Base-by-base conservation (phyloP, 228 moss, liverwort and hornwort genomes). In the Sphagnum fallax region DNA sequence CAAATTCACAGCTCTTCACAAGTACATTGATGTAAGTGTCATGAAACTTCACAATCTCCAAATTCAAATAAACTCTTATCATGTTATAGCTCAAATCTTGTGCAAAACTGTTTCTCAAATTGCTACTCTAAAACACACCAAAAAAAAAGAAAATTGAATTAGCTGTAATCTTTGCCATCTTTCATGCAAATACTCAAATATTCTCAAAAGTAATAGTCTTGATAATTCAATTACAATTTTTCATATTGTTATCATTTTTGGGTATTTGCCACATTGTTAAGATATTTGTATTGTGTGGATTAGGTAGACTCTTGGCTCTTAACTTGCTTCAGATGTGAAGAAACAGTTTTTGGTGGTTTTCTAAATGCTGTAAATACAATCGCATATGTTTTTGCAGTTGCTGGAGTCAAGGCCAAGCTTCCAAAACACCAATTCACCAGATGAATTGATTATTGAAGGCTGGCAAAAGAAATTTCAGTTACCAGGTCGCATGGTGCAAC, bases 401-500 rank as follows among this genome's bases (percentile, higher is more conserved):
- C 62, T 96, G 55, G 88, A 93, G 58, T 71, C 80, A 0, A 79
- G 91, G 8, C 82, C 91, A 0, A 93, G 96, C 71, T 97, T 97
- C 70, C 84, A 90, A 73, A 88, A 83, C 50, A 84, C 91, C 0
- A 91, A 97, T 68, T 83, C 88, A 5, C 81, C 93, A 0, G 93
- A 93, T 12, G 79, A 91, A 0, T 76, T 93, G 93, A 93, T 97
- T 12, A 67, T 93, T 48, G 12, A 89, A 71, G 96, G 96, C 2
- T 97, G 96, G 96, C 75, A 80, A 79, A 93, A 91, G 71, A 97
- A 97, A 60, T 91, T 92, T 48, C 47, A 65, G 48, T 73, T 95
- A 4, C 80, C 89, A 2, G 95, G 76, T 47, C 79, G 70, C 8
- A 69, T 89, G 13, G 73, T 57, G 47, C 68, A 90, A 51, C 52